Evolutionary conservation across 2,329 filamentous ascomycete genomes (phyloP).

Genomic region (Alternaria triticina): DNA sequence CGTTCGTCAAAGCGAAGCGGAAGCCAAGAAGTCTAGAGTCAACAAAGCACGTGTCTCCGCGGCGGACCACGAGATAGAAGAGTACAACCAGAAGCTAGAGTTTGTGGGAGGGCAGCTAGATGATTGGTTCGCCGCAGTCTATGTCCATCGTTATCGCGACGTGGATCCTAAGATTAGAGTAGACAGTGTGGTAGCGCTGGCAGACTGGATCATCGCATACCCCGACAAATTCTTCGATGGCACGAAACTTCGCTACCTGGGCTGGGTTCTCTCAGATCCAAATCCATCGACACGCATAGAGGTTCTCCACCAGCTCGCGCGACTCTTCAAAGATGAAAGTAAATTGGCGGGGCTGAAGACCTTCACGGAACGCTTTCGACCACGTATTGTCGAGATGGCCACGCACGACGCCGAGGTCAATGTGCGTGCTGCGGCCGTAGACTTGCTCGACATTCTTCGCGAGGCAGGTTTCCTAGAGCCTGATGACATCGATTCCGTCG

Average conservation of each 20-base stretch:
- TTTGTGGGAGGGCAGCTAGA: constrained; percentile 74
- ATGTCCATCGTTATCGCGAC: constrained; percentile 94
- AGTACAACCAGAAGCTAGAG: constrained; percentile 73
- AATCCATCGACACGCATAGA: constrained; percentile 78
- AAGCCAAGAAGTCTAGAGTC: constrained; percentile 73
- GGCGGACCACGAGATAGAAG: constrained; percentile 73
- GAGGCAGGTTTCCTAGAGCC: constrained; percentile 88
- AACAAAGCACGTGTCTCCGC: constrained; percentile 81
- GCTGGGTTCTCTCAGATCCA: constrained; percentile 91
- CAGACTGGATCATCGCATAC: constrained; percentile 84
- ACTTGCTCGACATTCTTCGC: constrained; percentile 81
- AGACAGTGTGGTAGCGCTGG: constrained; percentile 86
- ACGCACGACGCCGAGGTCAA: constrained; percentile 80
- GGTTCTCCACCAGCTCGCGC: constrained; percentile 81
- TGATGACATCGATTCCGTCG: constrained; percentile 86
- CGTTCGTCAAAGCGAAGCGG: constrained; percentile 78
- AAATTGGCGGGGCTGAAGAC: constrained; percentile 79
- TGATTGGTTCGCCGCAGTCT: constrained; percentile 90
- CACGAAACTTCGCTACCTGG: constrained; percentile 87
- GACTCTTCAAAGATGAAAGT: constrained; percentile 79
- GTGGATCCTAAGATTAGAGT: constrained; percentile 87
- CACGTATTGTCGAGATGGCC: constrained; percentile 90
- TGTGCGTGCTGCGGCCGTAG: constrained; percentile 80
- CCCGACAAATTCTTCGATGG: constrained; percentile 91
- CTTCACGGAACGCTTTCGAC: constrained; percentile 90